These are phyloP conservation scores for Suhomyces atakaporum DNA, from an alignment of 1,139 yeast genomes.

Conservation along the genomic window DNA sequence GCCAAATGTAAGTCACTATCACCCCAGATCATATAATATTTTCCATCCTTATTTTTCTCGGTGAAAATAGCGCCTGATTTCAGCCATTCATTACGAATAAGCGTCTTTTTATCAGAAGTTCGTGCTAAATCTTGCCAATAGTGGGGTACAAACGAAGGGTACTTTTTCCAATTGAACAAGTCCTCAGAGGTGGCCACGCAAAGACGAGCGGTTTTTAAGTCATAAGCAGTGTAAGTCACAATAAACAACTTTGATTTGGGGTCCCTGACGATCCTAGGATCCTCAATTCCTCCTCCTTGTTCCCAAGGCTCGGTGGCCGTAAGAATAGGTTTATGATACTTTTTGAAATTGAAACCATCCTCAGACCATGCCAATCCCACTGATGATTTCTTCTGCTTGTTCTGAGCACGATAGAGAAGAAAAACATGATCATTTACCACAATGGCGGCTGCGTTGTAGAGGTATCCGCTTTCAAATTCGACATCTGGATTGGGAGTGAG, in stretches of 20 bases:
- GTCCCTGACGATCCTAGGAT: constrained; percentile 46
- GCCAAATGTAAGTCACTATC: constrained; percentile 45
- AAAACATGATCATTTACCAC: constrained; percentile 43
- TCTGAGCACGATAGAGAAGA: constrained; percentile 46
- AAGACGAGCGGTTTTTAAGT: constrained; percentile 35
- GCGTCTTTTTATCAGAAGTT: constrained; percentile 24
- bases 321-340: constrained; percentile 37
- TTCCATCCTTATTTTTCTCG: constrained; percentile 35
- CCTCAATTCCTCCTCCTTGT: constrained; percentile 46
- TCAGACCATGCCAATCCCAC: constrained; percentile 47
- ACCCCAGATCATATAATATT: constrained; percentile 50
- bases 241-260: constrained; percentile 38
- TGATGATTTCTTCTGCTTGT: constrained; percentile 34
- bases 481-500: constrained; percentile 40
- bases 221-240: constrained; percentile 48
- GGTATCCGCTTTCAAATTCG: constrained; percentile 44
- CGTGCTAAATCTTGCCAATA: constrained; percentile 39
- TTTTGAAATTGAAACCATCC: constrained; percentile 38
- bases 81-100: constrained; percentile 42
- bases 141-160: constrained; percentile 37
- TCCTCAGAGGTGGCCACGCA: constrained; percentile 46
- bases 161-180: constrained; percentile 43
- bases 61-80: constrained; percentile 47
- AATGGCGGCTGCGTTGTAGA: constrained; percentile 49
- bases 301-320: constrained; percentile 46